Evolutionary conservation across 805 yeast genomes (phyloP).

Genomic region (Nakazawaea sp.): DNA sequence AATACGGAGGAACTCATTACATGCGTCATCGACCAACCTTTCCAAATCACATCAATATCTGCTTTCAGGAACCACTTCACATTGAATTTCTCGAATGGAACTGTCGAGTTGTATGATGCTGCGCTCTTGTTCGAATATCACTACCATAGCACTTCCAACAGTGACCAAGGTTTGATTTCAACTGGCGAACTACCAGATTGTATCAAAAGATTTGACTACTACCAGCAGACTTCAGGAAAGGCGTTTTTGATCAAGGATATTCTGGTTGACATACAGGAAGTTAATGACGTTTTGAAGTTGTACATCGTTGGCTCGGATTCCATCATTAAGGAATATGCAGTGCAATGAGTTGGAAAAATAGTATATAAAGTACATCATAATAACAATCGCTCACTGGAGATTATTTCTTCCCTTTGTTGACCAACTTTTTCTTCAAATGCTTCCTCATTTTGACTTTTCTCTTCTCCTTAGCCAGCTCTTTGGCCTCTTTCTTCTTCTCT

Average conservation of each 20-base stretch:
- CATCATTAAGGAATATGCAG: not conserved
- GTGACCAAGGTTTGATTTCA: too few species aligned
- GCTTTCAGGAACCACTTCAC: not conserved
- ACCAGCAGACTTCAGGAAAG: not conserved
- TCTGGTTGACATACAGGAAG: not conserved
- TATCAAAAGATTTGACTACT: slow-evolving; percentile 1
- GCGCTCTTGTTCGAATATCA: not conserved
- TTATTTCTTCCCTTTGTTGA: slow-evolving; percentile 39
- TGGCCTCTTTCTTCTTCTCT: slow-evolving; percentile 67
- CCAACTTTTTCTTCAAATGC: slow-evolving; percentile 69
- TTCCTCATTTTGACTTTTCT: slow-evolving; percentile 80
- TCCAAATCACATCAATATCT: not conserved
- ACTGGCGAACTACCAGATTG: not conserved
- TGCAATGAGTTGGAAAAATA: not conserved
- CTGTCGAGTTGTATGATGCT: slow-evolving; percentile 1
- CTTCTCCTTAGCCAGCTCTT: slow-evolving; percentile 71
- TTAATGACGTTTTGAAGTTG: not conserved
- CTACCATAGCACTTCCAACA: not conserved
- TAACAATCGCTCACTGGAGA: not conserved
- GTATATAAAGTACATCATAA: not conserved
- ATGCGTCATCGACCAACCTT: not conserved
- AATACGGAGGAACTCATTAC: slow-evolving; percentile 1
- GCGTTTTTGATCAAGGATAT: slow-evolving; percentile 1
- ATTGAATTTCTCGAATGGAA: slow-evolving; percentile 7
- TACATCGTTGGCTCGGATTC: not conserved